These are phyloP conservation scores for Erigeron canadensis DNA, from an alignment of 129 eudicot genomes.

Conservation along the genomic window DNA sequence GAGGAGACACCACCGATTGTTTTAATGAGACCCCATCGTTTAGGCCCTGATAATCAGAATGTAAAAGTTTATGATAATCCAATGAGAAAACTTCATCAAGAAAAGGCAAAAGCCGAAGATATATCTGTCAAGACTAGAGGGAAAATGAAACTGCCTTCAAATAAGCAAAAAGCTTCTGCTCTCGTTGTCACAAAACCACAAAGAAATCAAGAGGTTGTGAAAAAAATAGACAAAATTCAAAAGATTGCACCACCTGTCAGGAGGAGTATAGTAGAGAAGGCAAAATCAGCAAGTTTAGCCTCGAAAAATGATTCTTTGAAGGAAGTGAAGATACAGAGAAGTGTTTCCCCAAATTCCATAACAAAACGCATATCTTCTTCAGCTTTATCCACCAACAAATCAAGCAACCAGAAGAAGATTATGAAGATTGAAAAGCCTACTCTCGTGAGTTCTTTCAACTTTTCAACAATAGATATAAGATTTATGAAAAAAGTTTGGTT, in stretches of 20 bases:
- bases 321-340: constrained; percentile 37
- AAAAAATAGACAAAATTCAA: constrained; percentile 46
- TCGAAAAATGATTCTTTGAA: constrained; percentile 16
- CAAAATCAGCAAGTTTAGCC: constrained; percentile 37
- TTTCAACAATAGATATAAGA: neutral
- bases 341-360: constrained; percentile 25
- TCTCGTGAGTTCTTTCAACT: constrained; percentile 30
- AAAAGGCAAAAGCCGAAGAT: constrained; percentile 40
- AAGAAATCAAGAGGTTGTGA: constrained; percentile 47
- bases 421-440: constrained; percentile 34
- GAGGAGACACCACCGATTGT: constrained; percentile 64
- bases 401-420: constrained; percentile 37
- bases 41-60: constrained; percentile 35
- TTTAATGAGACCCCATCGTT: constrained; percentile 52
- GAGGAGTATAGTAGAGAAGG: constrained; percentile 39
- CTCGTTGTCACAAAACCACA: constrained; percentile 34
- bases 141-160: constrained; percentile 26
- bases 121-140: constrained; percentile 32
- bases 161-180: constrained; percentile 42
- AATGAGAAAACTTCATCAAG: constrained; percentile 35
- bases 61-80: constrained; percentile 27
- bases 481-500: neutral
- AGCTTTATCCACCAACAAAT: constrained; percentile 22
- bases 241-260: constrained; percentile 36
- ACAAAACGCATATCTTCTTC: constrained; percentile 24